These are phyloP conservation scores for Anisodus acutangulus DNA, from an alignment of 257 asterid species.

Conservation along the genomic window DNA sequence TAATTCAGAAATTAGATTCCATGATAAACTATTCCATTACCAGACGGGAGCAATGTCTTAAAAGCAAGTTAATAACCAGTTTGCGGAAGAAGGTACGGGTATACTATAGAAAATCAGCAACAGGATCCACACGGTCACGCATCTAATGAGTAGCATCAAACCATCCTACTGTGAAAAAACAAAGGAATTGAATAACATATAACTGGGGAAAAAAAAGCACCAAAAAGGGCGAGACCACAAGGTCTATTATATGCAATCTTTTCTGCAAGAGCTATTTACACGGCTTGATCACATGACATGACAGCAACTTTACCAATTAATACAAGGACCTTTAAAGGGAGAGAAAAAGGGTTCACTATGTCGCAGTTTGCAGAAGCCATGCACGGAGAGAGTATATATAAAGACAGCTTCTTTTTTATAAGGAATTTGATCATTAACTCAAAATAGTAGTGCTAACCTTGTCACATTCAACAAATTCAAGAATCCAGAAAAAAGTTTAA, in stretches of 20 bases:
- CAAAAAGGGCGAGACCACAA: too few relatives aligned
- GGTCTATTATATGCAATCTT: too few relatives aligned
- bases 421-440: not conserved
- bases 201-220: too few relatives aligned
- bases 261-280: too few relatives aligned
- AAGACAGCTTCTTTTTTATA: not conserved
- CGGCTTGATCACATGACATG: too few relatives aligned
- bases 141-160: constrained; percentile 43
- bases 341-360: not conserved
- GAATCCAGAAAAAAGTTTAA: not conserved
- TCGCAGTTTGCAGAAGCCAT: constrained; percentile 6
- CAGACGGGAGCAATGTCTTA: constrained; percentile 43
- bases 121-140: constrained; percentile 49
- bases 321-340: not conserved
- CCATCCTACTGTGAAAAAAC: constrained; percentile 2
- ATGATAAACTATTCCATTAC: constrained; percentile 41
- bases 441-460: not conserved
- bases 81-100: constrained; percentile 41
- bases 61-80: constrained; percentile 36
- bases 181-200: not conserved
- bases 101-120: constrained; percentile 35
- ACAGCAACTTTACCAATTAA: too few relatives aligned
- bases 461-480: not conserved
- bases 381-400: constrained; percentile 18
- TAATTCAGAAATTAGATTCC: constrained; percentile 36